A percentile compares a stretch with the other conserved stretches of the same genome.
phyloP scores from a whole-genome alignment of 1,284 basidiomycete species.

The Cryptococcus sp. region DNA sequence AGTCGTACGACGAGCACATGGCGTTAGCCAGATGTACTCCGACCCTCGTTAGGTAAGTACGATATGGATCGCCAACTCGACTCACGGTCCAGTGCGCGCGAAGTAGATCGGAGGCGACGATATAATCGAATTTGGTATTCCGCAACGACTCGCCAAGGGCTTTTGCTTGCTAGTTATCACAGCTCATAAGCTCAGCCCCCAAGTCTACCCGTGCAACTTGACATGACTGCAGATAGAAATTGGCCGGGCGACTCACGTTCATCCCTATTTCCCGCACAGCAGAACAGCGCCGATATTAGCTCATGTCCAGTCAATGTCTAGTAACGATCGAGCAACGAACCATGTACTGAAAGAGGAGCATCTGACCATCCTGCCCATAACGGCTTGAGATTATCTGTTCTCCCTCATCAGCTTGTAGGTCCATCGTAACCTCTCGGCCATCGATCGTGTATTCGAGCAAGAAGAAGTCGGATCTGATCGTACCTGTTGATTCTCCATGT shows the following conservation, averaged over 20 bases:
- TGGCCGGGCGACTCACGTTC: conserved; percentile 15
- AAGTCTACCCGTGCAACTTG: too few relatives aligned
- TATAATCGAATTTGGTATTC: conserved; percentile 63
- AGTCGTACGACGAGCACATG: not conserved
- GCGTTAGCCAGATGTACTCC: conserved; percentile 11
- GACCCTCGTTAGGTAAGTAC: not conserved
- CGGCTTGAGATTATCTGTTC: conserved; percentile 51
- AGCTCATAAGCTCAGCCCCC: conserved; percentile 5
- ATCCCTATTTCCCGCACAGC: conserved; percentile 9
- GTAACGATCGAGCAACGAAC: conserved; percentile 55
- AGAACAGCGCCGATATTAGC: too few relatives aligned
- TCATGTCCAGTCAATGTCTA: not conserved
- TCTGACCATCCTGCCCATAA: conserved; percentile 84
- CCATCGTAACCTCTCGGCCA: not conserved
- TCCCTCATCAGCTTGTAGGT: too few relatives aligned
- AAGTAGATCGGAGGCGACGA: conserved; percentile 77
- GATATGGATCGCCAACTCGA: conserved; percentile 3
- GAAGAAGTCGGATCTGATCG: conserved; percentile 55
- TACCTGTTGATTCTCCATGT: conserved; percentile 77
- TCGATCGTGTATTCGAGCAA: not conserved
- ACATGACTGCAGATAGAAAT: not conserved
- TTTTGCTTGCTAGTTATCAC: conserved; percentile 68
- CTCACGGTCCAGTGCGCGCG: conserved; percentile 62
- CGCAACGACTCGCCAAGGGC: conserved; percentile 69
- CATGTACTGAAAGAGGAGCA: conserved; percentile 78